Percentiles rank a stretch among this genome's conserved stretches.
phyloP scores from a whole-genome alignment of 2,329 filamentous ascomycete genomes.

The Cladosporium sp. region DNA sequence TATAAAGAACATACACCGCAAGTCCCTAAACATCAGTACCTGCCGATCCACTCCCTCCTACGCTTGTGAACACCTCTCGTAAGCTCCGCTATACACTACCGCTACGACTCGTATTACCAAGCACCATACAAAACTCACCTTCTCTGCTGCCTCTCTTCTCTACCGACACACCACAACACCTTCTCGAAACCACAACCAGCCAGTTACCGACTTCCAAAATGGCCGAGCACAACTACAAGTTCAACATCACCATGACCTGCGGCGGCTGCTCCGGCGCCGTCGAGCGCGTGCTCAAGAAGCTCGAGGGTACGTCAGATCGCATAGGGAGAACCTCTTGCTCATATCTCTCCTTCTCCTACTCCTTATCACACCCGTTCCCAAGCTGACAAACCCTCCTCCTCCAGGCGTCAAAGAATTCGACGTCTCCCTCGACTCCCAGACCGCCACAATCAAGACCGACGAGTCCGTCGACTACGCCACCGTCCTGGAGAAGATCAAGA shows the following conservation, averaged over 20 bases:
- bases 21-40: not conserved
- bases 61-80: constrained; percentile 5
- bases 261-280: constrained; percentile 93
- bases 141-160: not conserved
- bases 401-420: constrained; percentile 81
- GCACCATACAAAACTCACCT: not conserved
- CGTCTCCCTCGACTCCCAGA: constrained; percentile 82
- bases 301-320: constrained; percentile 21
- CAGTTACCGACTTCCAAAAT: constrained; percentile 43
- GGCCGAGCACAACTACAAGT: constrained; percentile 88
- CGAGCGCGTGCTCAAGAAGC: constrained; percentile 85
- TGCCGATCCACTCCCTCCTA: not conserved
- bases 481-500: constrained; percentile 82
- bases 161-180: not conserved
- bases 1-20: not conserved
- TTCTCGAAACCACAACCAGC: not conserved
- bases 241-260: constrained; percentile 91
- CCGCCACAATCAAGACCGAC: constrained; percentile 70
- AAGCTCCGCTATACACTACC: not conserved
- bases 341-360: too few species aligned
- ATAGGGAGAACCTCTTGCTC: not conserved
- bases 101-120: not conserved
- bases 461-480: constrained; percentile 69
- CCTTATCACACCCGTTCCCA: not conserved
- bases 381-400: not conserved